Conservation (phyloP, 495 filamentous ascomycete species). For the Tuber brumale region DNA sequence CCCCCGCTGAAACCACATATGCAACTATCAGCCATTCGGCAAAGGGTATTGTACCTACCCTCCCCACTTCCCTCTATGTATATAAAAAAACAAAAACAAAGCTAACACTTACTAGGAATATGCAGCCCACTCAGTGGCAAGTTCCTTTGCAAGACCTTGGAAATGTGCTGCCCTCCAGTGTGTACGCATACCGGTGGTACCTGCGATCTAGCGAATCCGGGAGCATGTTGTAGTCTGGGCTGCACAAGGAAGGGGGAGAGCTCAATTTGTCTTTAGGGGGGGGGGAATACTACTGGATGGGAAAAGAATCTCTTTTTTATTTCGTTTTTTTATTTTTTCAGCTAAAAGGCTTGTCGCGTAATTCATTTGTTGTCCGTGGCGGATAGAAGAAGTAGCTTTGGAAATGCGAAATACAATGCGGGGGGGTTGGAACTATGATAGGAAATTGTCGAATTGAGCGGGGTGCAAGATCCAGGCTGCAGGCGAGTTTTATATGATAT, state of each 20-base stretch:
- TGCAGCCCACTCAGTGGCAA: not conserved
- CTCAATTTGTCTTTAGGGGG: not conserved
- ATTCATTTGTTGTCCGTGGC: not conserved
- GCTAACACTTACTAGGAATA: not conserved
- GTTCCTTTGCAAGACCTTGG: not conserved
- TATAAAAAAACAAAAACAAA: not conserved
- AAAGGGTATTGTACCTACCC: not conserved
- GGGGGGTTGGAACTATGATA: not conserved
- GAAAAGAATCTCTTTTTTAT: not conserved
- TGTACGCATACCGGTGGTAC: not conserved
- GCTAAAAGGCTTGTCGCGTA: not conserved
- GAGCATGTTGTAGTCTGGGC: not conserved
- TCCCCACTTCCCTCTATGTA: not conserved
- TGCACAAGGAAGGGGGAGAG: not conserved
- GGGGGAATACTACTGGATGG: not conserved
- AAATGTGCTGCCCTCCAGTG: not conserved
- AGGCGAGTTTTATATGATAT: not conserved
- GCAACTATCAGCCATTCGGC: not conserved
- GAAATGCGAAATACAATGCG: not conserved
- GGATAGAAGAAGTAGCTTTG: too few species aligned
- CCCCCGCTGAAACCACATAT: not conserved
- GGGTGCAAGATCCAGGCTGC: not conserved
- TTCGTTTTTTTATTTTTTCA: not conserved
- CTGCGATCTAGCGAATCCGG: not conserved
- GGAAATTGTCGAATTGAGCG: not conserved